Base-by-base conservation (phyloP, 805 yeast species). In the Yamadazyma akitaensis region DNA sequence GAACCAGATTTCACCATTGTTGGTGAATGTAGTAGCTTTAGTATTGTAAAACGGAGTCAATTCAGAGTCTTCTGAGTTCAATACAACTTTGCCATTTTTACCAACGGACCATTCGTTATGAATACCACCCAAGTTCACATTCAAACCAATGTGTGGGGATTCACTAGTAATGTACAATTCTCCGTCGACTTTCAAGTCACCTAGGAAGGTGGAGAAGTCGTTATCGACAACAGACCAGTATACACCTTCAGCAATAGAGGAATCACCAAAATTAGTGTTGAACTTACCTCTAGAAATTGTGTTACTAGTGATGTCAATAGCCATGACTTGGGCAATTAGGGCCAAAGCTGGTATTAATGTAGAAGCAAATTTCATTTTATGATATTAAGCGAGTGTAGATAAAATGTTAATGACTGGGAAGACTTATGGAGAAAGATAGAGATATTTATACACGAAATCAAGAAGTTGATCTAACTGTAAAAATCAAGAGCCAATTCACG, bases 141-240 rank as follows among this genome's bases (percentile, higher is more conserved):
- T 53, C 35, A 59, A 57, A 19, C 59, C 58, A 46, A 53, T 42
- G 5, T 53, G 41, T 16, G 52, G 47, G 10, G 53, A 48, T 31
- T 54, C 46, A 19, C 58, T 50, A 8, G 61, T 53, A 24, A 63
- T 51, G 37, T 56, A 65, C 38, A 62, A 58, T 11, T 53, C 61
- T 43, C 65, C 66, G 25, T 58, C 49, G 30, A 52, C 53, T 36
- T 50, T 42, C 19, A 65, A 48, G 38, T 47, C 48, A 35, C 70
- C 68, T 36, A 53, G 48, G 32, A 63, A 50, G 21, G 50, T 51
- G n/a, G 60, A 51, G 37, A 51, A 37, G n/a, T 57, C 55, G 37
- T 58, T 60, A 46, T 60, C 51, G 35, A 63, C 53, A 40, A 64
- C 56, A 12, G 68, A 61, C 57, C 62, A 63, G 48, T 53, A 57